Evolutionary conservation across 2,329 filamentous ascomycete species (phyloP).

Genomic region (Neophaeococcomyces mojaviensis): DNA sequence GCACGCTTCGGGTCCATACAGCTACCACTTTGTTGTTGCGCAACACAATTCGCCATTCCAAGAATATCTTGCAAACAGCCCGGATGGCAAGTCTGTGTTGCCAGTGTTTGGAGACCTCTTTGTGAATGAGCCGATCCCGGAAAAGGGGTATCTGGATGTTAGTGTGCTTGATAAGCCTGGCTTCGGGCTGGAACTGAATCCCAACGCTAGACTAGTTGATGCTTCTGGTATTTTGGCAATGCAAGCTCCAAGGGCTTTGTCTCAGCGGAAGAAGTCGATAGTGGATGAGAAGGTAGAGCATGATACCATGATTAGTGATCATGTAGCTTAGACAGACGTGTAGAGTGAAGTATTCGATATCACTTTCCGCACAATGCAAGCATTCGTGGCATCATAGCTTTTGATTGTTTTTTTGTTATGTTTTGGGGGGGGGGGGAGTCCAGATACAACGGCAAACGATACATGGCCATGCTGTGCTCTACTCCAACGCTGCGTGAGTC

Average conservation of each 20-base stretch:
- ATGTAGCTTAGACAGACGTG: background rate
- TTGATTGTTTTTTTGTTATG: too few relatives aligned
- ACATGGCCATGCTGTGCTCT: too few relatives aligned
- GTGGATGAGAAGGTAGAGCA: background rate
- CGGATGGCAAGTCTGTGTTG: constrained; percentile 80
- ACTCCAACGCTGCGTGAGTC: too few relatives aligned
- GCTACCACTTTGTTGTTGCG: constrained; percentile 91
- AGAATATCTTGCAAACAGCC: constrained; percentile 88
- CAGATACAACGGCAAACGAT: too few relatives aligned
- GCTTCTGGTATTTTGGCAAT: constrained; percentile 66
- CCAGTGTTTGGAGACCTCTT: constrained; percentile 92
- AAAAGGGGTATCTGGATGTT: constrained; percentile 71
- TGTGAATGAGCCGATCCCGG: constrained; percentile 80
- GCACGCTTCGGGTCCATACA: constrained; percentile 90
- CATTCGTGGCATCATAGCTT: background rate
- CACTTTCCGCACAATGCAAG: background rate
- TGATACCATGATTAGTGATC: background rate
- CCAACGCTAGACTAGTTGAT: constrained; percentile 69
- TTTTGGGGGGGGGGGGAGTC: too few relatives aligned
- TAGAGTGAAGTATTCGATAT: background rate
- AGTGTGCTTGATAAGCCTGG: constrained; percentile 79
- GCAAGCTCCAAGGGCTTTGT: constrained; percentile 42
- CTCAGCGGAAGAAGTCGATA: background rate
- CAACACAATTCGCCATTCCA: constrained; percentile 92
- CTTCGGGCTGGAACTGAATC: constrained; percentile 82